A percentile compares a stretch with the other conserved stretches of the same genome.
phyloP scores from a whole-genome alignment of 2,329 filamentous ascomycete species.

The Neonectria magnoliae region DNA sequence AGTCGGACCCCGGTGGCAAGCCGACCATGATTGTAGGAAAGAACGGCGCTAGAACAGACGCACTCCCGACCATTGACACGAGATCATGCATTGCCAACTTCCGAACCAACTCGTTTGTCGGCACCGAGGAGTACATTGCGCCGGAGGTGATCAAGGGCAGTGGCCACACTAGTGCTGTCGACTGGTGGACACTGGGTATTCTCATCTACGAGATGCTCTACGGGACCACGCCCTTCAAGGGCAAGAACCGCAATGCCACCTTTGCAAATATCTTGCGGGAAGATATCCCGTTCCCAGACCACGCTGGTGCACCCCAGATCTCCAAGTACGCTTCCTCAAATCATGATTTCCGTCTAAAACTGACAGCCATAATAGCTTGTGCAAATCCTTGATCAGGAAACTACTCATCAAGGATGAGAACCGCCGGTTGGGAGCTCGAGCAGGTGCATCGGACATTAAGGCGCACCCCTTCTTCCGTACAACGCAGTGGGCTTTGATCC shows the following conservation, averaged over 20 bases:
- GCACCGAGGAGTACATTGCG: constrained; percentile 98
- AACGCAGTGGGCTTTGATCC: constrained; percentile 95
- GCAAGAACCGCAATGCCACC: constrained; percentile 97
- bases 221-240: constrained; percentile 98
- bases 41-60: constrained; percentile 85
- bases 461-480: constrained; percentile 94
- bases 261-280: constrained; percentile 97
- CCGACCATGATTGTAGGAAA: constrained; percentile 97
- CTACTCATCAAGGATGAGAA: constrained; percentile 98
- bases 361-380: constrained; percentile 69
- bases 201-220: constrained; percentile 99
- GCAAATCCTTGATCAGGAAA: constrained; percentile 96
- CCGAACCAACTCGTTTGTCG: constrained; percentile 97
- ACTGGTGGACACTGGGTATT: constrained; percentile 99
- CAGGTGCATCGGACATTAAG: constrained; percentile 97
- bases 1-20: constrained; percentile 94
- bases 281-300: constrained; percentile 95
- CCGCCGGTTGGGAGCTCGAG: constrained; percentile 88
- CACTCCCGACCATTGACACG: constrained; percentile 95
- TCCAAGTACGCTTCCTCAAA: constrained; percentile 76
- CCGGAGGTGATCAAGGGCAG: constrained; percentile 99
- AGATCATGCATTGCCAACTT: constrained; percentile 99
- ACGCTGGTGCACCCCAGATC: constrained; percentile 82
- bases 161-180: constrained; percentile 96
- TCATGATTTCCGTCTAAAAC: constrained; percentile 3